Evolutionary conservation across 2,329 filamentous ascomycete species (phyloP).

Genomic region (Botrytis fabae): DNA sequence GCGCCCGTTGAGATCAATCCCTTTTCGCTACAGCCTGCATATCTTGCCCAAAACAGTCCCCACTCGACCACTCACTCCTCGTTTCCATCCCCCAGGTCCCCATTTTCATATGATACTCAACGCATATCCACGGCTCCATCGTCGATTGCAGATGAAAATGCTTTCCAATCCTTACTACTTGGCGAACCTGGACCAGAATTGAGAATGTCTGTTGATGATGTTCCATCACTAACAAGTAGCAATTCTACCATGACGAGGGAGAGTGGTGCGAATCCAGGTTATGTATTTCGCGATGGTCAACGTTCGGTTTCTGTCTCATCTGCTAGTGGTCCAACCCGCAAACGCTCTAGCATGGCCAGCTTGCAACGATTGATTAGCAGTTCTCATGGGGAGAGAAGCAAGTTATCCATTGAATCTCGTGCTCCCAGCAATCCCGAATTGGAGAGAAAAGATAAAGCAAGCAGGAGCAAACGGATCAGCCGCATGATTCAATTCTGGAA

Average conservation of each 20-base stretch:
- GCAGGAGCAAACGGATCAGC: constrained; percentile 69
- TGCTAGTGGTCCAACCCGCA: constrained; percentile 60
- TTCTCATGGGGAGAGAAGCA: constrained; percentile 72
- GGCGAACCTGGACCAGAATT: constrained; percentile 72
- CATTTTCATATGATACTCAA: constrained; percentile 69
- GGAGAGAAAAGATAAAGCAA: constrained; percentile 54
- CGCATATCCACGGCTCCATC: constrained; percentile 75
- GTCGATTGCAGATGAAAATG: constrained; percentile 69
- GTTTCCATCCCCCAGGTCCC: constrained; percentile 65
- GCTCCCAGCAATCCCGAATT: constrained; percentile 44
- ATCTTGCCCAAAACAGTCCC: constrained; percentile 59
- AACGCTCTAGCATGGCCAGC: constrained; percentile 74
- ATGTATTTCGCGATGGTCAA: constrained; percentile 55
- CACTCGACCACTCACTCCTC: constrained; percentile 58
- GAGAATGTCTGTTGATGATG: constrained; percentile 70
- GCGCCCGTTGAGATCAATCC: constrained; percentile 52
- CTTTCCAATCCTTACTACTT: constrained; percentile 68
- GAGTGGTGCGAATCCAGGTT: constrained; percentile 52
- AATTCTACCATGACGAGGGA: constrained; percentile 74
- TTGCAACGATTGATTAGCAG: constrained; percentile 74
- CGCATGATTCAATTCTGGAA: constrained; percentile 82
- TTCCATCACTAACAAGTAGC: constrained; percentile 73
- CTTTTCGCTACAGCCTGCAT: constrained; percentile 46
- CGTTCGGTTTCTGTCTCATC: constrained; percentile 63
- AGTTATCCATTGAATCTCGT: constrained; percentile 66